phyloP scores from a whole-genome alignment of 495 filamentous ascomycete species.

The Penicillium robsamsonii region DNA sequence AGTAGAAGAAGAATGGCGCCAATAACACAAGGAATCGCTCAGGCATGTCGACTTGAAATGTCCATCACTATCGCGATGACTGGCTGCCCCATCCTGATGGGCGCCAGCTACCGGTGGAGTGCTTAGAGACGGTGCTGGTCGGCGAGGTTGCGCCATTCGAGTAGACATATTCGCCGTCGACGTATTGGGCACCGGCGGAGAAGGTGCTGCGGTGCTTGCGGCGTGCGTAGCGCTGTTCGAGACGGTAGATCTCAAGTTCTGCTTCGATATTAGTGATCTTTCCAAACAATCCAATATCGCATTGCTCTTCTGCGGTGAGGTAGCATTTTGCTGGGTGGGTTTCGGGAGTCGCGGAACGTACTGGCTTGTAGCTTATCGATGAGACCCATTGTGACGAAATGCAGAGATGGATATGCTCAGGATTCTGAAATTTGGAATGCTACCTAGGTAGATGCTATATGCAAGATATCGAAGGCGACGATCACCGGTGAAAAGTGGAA shows the following conservation, averaged over 20 bases:
- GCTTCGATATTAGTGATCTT: slow-evolving; percentile 23
- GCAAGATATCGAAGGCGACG: background rate
- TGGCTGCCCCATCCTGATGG: slow-evolving; percentile 33
- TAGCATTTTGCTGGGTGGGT: background rate
- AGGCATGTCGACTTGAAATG: slow-evolving; percentile 1
- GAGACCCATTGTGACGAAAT: slow-evolving; percentile 38
- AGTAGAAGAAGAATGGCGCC: slow-evolving; percentile 11
- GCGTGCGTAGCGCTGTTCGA: slow-evolving; percentile 89
- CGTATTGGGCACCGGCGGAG: slow-evolving; percentile 79
- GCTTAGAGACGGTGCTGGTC: slow-evolving; percentile 42
- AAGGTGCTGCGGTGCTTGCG: slow-evolving; percentile 84
- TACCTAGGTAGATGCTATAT: background rate
- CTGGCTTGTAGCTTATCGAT: slow-evolving; percentile 58
- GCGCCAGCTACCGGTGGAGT: slow-evolving; percentile 45
- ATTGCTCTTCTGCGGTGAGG: background rate
- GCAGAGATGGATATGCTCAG: background rate
- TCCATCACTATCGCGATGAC: slow-evolving; percentile 31
- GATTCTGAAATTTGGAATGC: background rate
- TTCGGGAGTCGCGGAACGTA: slow-evolving; percentile 26
- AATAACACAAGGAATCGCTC: slow-evolving; percentile 6
- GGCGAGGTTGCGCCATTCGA: slow-evolving; percentile 36
- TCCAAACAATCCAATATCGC: background rate
- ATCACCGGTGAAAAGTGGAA: background rate
- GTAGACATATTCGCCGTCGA: slow-evolving; percentile 91
- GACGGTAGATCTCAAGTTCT: slow-evolving; percentile 83